Conservation (phyloP, 164 flowering plant species). For the Akebia trifoliata region DNA sequence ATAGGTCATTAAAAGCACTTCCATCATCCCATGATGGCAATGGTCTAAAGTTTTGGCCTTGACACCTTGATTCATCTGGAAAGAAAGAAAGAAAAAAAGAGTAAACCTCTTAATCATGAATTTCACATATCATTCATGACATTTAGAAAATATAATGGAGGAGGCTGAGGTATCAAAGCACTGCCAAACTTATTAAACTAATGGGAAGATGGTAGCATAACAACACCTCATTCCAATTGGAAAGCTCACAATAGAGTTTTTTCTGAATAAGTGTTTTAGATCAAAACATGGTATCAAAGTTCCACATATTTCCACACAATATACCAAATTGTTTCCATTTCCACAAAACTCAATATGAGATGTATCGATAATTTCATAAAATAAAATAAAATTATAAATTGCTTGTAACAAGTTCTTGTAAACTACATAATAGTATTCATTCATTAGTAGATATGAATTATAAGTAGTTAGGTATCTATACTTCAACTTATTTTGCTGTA, state of each 20-base stretch:
- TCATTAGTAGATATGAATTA: no score
- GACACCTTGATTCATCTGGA: slow-evolving; percentile 43
- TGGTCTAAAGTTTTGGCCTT: slow-evolving; percentile 39
- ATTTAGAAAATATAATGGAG: background rate
- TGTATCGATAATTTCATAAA: no score
- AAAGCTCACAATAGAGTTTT: background rate
- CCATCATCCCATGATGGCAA: slow-evolving; percentile 62
- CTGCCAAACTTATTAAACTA: background rate
- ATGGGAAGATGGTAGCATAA: background rate
- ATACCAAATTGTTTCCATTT: no score
- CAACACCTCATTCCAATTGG: background rate
- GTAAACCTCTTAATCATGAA: background rate
- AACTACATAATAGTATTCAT: no score
- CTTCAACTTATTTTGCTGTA: no score
- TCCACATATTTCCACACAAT: no score
- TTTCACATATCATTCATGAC: background rate
- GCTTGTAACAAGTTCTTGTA: no score
- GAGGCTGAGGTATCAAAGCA: background rate
- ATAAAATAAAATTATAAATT: no score
- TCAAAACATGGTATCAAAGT: no score
- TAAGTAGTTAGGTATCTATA: no score
- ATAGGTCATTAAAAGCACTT: slow-evolving; percentile 32
- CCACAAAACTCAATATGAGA: no score
- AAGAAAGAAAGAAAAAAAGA: slow-evolving; percentile 4
- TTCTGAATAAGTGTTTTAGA: no score